phyloP scores from a whole-genome alignment of 208 protist species.

The Trypanosomatidae sp. region DNA sequence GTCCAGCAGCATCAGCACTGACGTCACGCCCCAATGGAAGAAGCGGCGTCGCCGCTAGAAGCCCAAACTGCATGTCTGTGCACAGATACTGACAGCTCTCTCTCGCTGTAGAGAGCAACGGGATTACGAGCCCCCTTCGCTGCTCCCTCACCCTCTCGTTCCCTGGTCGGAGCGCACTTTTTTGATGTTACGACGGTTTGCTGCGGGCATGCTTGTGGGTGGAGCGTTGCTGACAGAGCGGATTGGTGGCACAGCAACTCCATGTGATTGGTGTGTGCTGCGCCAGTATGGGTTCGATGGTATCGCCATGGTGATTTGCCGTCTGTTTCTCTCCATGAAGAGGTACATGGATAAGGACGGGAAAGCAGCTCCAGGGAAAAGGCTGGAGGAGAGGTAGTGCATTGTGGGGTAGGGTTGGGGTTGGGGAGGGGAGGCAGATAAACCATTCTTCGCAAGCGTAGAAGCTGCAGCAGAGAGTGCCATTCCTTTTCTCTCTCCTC shows the following conservation, averaged over 20 bases:
- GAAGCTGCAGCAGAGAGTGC: background rate
- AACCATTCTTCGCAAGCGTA: background rate
- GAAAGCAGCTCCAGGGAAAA: background rate
- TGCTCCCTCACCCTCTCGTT: background rate
- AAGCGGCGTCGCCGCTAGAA: slow-evolving; percentile 3
- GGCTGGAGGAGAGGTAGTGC: background rate
- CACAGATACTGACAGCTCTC: background rate
- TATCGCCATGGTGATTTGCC: background rate
- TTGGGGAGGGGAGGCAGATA: background rate
- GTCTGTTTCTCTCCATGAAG: background rate
- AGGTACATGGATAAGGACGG: background rate
- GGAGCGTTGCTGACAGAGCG: background rate
- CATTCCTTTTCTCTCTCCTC: background rate
- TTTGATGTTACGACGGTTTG: background rate
- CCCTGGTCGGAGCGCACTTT: background rate
- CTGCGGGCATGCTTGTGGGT: background rate
- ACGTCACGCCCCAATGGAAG: slow-evolving; percentile 4
- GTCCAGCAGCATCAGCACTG: slow-evolving; percentile 12
- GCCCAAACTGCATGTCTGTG: background rate
- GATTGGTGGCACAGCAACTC: background rate
- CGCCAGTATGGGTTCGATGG: background rate
- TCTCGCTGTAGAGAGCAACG: background rate
- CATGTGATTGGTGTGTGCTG: background rate
- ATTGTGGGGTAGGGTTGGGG: background rate
- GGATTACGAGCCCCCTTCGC: background rate